Evolutionary conservation across 164 flowering plant species (phyloP).

Genomic region (Liquidambar formosana): DNA sequence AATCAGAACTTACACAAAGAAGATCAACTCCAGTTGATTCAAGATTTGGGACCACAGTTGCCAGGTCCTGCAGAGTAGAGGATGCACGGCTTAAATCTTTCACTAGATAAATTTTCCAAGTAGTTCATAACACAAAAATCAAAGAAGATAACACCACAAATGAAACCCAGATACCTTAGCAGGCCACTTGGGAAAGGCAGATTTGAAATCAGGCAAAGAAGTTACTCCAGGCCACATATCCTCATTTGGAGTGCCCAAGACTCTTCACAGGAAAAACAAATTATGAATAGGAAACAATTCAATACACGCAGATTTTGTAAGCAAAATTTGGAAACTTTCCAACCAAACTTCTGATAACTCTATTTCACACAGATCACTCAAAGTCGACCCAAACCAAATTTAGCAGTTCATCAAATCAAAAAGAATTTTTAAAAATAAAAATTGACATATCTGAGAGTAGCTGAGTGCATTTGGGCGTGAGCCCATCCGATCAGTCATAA

Average conservation of each 20-base stretch:
- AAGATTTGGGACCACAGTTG: slow-evolving; percentile 71
- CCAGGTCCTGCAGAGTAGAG: slow-evolving; percentile 60
- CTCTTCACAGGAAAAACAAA: slow-evolving; percentile 36
- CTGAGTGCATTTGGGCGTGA: background rate
- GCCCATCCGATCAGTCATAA: background rate
- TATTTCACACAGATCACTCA: background rate
- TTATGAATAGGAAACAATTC: background rate
- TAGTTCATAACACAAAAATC: background rate
- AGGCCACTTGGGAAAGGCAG: slow-evolving; percentile 91
- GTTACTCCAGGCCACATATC: slow-evolving; percentile 95
- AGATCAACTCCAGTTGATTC: slow-evolving; percentile 85
- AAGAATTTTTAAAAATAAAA: too few species aligned
- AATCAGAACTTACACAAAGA: slow-evolving; percentile 64
- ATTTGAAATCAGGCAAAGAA: slow-evolving; percentile 85
- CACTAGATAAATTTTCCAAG: background rate
- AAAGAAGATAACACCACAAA: background rate
- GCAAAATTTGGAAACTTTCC: background rate
- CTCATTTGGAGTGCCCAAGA: slow-evolving; percentile 90
- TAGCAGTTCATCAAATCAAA: background rate
- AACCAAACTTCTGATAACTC: background rate
- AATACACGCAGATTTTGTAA: background rate
- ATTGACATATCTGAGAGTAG: background rate
- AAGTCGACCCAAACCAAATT: too few species aligned
- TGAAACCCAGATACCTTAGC: slow-evolving; percentile 51
- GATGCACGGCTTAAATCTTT: background rate